A percentile compares a stretch with the other conserved stretches of the same genome.
Evolutionary conservation across 345 rosid genomes (phyloP).

Genomic region (Angophora floribunda): DNA sequence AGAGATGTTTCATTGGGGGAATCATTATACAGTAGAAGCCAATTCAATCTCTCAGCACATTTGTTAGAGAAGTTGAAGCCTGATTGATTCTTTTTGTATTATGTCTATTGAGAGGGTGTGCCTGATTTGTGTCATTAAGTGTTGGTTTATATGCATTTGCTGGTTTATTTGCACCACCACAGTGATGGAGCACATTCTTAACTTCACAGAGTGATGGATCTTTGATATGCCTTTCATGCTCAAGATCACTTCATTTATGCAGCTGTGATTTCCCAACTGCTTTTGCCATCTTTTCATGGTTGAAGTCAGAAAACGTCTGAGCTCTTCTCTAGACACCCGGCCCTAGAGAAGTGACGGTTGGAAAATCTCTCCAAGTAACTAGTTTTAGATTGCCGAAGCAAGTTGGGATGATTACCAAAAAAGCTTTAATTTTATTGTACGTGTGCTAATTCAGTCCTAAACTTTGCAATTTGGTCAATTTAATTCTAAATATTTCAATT

Average conservation of each 20-base stretch:
- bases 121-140: background rate
- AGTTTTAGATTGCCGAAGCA: background rate
- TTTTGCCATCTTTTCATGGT: background rate
- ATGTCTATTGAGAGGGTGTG: background rate
- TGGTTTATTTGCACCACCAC: background rate
- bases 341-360: background rate
- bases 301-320: background rate
- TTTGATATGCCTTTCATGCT: background rate
- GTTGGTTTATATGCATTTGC: background rate
- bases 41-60: background rate
- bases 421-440: background rate
- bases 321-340: background rate
- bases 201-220: background rate
- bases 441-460: accelerated
- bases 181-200: background rate
- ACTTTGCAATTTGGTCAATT: background rate
- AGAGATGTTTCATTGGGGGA: background rate
- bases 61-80: background rate
- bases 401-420: background rate
- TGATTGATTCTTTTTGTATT: background rate
- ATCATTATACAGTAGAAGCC: background rate
- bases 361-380: background rate
- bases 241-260: background rate
- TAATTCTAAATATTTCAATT: background rate
- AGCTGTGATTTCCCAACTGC: background rate